Percentiles rank a stretch among this genome's conserved stretches.
Conservation (phyloP, 345 rosid species). For the Gossypium herbaceum region DNA sequence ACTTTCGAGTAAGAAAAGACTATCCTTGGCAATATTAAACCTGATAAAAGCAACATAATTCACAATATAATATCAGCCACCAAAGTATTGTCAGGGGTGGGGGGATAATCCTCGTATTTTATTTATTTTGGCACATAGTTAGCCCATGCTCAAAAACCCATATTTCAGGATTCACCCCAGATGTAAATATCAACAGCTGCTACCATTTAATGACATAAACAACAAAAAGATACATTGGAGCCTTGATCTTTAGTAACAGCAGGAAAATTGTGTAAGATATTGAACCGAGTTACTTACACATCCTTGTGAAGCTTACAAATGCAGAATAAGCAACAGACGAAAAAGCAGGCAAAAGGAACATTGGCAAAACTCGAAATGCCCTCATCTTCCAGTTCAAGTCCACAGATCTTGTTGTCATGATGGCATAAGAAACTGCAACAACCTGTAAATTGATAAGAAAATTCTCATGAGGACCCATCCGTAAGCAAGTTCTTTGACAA, state of each 20-base stretch:
- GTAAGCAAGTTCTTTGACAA: background rate
- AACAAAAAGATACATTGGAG: background rate
- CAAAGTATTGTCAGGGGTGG: background rate
- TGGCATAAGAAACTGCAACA: constrained; percentile 66
- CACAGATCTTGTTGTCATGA: constrained; percentile 51
- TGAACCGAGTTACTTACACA: constrained; percentile 44
- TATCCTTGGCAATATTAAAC: background rate
- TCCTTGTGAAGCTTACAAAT: constrained; percentile 46
- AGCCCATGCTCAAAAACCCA: background rate
- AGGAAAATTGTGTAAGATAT: background rate
- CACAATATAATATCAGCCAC: background rate
- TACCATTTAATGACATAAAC: background rate
- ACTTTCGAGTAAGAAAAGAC: background rate
- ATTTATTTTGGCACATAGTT: background rate
- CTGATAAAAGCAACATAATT: background rate
- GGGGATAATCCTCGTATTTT: background rate
- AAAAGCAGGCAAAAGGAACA: constrained; percentile 65
- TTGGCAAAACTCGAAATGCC: constrained; percentile 57
- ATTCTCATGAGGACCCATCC: background rate
- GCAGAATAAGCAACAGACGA: constrained; percentile 51
- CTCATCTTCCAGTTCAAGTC: constrained; percentile 72
- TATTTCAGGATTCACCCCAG: background rate
- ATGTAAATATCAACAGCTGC: background rate
- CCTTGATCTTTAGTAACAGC: background rate
- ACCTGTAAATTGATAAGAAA: constrained; percentile 36